Conservation (phyloP, 306 rosid genomes). For the Calophaca sinica region DNA sequence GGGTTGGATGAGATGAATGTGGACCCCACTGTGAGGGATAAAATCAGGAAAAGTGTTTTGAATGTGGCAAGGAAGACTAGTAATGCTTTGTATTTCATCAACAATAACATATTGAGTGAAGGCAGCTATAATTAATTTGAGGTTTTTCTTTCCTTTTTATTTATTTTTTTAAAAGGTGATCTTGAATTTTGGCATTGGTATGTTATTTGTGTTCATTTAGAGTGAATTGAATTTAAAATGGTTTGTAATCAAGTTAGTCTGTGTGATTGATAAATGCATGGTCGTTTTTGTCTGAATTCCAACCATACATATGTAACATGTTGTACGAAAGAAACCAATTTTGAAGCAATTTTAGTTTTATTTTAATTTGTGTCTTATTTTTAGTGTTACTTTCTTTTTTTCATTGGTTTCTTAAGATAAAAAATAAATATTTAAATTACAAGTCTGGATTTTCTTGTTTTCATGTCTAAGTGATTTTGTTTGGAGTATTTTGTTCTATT, state of each 20-base stretch:
- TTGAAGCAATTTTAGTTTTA: no score
- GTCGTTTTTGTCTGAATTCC: no score
- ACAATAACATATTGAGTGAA: slow-evolving; percentile 21
- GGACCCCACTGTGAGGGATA: slow-evolving; percentile 26
- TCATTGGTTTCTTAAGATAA: no score
- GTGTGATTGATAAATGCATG: background rate
- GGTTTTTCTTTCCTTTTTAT: background rate
- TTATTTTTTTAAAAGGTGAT: background rate
- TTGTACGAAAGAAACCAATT: no score
- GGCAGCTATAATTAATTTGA: background rate
- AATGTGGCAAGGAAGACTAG: slow-evolving; percentile 53
- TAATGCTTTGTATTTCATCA: slow-evolving; percentile 62
- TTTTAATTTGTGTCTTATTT: no score
- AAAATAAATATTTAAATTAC: no score
- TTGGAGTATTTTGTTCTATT: no score
- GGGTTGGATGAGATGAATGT: slow-evolving; percentile 51
- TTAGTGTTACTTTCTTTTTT: no score
- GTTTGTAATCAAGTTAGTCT: background rate
- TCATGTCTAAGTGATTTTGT: no score
- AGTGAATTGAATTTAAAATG: background rate
- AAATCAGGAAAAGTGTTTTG: slow-evolving; percentile 37
- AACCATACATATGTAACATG: no score
- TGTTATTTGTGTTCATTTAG: background rate
- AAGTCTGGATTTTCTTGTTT: no score
- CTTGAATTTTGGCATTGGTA: background rate